Conservation (phyloP, 164 flowering plant species). For the Dillenia suffruticosa region DNA sequence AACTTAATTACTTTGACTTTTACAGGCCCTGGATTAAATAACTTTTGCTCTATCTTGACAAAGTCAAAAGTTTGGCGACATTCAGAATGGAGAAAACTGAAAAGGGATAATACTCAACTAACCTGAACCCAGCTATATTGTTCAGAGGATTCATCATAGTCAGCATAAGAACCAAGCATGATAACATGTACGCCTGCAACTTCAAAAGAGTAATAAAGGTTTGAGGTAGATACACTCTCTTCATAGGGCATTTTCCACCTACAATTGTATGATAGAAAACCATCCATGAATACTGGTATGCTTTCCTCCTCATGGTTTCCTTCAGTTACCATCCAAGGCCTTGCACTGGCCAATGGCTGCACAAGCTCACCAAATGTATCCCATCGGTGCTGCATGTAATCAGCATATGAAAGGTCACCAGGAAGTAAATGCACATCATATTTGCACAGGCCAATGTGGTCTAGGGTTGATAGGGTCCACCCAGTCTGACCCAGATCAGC, state of each 20-base stretch:
- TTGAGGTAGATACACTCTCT: constrained; percentile 87
- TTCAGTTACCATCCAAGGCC: constrained; percentile 98
- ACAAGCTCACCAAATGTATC: constrained; percentile 88
- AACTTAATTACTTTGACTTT: no score
- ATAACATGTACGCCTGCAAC: constrained; percentile 85
- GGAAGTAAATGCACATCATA: constrained; percentile 91
- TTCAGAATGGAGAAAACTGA: constrained; percentile 2
- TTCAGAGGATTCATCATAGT: constrained; percentile 69
- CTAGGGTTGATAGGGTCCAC: constrained; percentile 89
- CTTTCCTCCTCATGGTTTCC: constrained; percentile 89
- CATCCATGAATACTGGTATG: constrained; percentile 57
- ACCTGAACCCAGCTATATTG: constrained; percentile 94
- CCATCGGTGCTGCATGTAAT: constrained; percentile 77
- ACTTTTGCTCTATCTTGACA: no score
- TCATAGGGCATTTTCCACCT: constrained; percentile 95
- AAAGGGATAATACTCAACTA: constrained; percentile 12
- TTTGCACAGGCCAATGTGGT: constrained; percentile 67
- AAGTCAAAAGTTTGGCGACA: no score
- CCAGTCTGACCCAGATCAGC: constrained; percentile 97
- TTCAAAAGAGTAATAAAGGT: constrained; percentile 90
- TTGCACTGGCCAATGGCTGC: constrained; percentile 88
- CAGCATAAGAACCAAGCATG: constrained; percentile 96
- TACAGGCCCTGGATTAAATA: no score
- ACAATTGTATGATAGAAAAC: constrained; percentile 77
- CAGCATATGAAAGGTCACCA: constrained; percentile 95